These are phyloP conservation scores for Thalassiosira mediterranea DNA, from an alignment of 352 stramenopile genomes.

Conservation along the genomic window DNA sequence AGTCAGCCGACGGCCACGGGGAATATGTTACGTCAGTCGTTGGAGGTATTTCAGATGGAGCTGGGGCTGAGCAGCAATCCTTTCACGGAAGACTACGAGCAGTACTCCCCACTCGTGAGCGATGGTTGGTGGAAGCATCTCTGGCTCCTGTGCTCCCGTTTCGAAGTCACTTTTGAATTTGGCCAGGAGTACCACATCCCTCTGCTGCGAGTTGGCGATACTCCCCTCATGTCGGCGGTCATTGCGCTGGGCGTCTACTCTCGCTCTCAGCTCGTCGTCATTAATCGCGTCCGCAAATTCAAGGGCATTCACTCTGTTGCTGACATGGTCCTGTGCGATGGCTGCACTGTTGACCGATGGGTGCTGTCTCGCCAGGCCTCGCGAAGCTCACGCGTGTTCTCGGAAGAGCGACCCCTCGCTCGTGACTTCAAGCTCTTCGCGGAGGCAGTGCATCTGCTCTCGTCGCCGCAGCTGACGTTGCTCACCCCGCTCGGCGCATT, in stretches of 20 bases:
- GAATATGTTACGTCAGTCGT: not conserved
- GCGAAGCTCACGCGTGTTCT: conserved; percentile 4
- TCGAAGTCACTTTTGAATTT: not conserved
- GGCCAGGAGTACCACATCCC: not conserved
- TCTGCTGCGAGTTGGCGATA: not conserved
- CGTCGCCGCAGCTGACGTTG: not conserved
- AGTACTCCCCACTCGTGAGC: not conserved
- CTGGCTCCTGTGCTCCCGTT: not conserved
- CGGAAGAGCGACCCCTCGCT: not conserved
- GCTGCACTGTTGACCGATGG: conserved; percentile 7
- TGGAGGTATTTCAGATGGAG: conserved; percentile 6
- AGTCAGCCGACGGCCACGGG: not conserved
- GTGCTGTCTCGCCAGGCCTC: not conserved
- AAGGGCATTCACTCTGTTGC: not conserved
- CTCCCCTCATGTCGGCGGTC: conserved; percentile 3
- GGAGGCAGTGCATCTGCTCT: not conserved
- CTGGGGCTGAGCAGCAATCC: not conserved
- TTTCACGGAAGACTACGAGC: not conserved
- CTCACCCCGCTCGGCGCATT: not conserved
- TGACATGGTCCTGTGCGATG: conserved; percentile 17
- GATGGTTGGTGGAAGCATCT: conserved; percentile 1
- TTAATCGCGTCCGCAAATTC: conserved; percentile 5
- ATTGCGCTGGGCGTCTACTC: not conserved
- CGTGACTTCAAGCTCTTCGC: not conserved
- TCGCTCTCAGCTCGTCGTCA: not conserved